Evolutionary conservation across 2,329 filamentous ascomycete genomes (phyloP).

Genomic region (Nigrograna mackinnonii): DNA sequence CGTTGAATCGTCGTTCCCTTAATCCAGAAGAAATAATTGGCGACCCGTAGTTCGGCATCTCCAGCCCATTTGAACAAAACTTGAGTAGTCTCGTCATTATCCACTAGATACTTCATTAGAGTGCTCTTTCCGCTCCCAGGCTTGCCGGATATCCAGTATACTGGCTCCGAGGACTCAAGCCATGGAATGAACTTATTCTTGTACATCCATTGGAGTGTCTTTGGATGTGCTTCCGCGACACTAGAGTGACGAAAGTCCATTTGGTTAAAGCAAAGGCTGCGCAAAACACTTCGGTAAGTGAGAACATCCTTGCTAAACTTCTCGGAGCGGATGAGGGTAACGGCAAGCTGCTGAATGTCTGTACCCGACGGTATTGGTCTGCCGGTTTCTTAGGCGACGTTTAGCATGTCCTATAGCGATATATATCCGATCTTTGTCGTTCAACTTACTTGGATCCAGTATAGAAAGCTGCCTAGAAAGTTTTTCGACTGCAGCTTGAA

Average conservation of each 20-base stretch:
- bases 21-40: conserved; percentile 12
- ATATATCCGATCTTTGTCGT: too few relatives aligned
- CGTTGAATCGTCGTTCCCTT: conserved; percentile 4
- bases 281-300: neutral
- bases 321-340: too few relatives aligned
- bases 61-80: conserved; percentile 1
- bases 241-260: conserved; percentile 1
- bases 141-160: conserved; percentile 44
- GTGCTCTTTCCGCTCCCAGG: conserved; percentile 54
- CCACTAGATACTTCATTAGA: conserved; percentile 37
- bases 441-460: too few relatives aligned
- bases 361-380: too few relatives aligned
- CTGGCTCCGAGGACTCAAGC: neutral
- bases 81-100: conserved; percentile 1
- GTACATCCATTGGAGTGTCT: conserved; percentile 2
- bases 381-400: too few relatives aligned
- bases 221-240: conserved; percentile 3
- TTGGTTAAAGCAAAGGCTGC: neutral
- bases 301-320: too few relatives aligned
- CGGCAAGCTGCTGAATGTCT: too few relatives aligned
- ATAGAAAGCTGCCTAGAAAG: too few relatives aligned
- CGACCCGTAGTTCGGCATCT: neutral
- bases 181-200: neutral
- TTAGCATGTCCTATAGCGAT: too few relatives aligned
- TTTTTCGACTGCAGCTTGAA: too few relatives aligned